phyloP scores from a whole-genome alignment of 2,329 filamentous ascomycete species.

The Fusarium sp. region DNA sequence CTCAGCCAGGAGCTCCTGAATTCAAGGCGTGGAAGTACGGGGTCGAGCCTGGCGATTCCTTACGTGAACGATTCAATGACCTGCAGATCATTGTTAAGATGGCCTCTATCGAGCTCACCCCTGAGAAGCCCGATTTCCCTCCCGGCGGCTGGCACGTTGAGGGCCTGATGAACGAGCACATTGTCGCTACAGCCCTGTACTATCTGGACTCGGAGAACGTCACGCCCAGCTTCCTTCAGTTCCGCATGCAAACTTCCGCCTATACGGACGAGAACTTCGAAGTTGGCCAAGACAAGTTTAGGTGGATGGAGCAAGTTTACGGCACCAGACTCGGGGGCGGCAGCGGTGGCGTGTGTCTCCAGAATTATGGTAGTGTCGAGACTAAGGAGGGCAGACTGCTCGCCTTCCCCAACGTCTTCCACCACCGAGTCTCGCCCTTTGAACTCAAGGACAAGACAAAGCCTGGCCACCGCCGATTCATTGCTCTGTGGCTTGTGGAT shows the following conservation, averaged over 20 bases:
- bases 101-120: constrained; percentile 39
- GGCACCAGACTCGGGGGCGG: background rate
- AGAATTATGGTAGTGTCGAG: constrained; percentile 35
- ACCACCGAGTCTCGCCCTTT: constrained; percentile 52
- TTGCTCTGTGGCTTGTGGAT: constrained; percentile 67
- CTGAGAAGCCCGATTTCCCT: constrained; percentile 38
- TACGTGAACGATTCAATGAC: constrained; percentile 14
- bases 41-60: background rate
- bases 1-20: constrained; percentile 28
- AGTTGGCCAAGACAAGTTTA: background rate
- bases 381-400: constrained; percentile 30
- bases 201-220: constrained; percentile 42
- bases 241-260: constrained; percentile 29
- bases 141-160: constrained; percentile 40
- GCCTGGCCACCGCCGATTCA: constrained; percentile 63
- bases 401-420: constrained; percentile 38
- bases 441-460: constrained; percentile 58
- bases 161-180: constrained; percentile 46
- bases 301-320: constrained; percentile 28
- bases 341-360: background rate
- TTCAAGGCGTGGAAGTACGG: constrained; percentile 53
- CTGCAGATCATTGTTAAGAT: constrained; percentile 73
- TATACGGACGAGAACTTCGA: background rate
- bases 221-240: constrained; percentile 28
- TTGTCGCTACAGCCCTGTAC: constrained; percentile 44